Evolutionary conservation across 495 filamentous ascomycete species (phyloP).

Genomic region (Glonium stellatum): DNA sequence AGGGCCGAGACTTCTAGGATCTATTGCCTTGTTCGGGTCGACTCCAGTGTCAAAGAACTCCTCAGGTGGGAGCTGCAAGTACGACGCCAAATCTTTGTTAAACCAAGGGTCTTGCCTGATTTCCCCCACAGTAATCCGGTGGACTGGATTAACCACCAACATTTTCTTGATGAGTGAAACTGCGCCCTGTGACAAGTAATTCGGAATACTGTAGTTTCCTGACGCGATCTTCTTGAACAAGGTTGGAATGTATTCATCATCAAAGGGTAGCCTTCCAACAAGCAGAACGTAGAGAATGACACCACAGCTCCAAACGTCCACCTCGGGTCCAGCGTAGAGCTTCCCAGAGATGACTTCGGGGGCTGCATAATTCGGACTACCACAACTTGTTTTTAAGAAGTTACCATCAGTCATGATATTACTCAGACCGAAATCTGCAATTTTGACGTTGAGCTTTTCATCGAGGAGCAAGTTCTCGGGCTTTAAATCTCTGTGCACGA

Average conservation of each 20-base stretch:
- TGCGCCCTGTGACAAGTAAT: slow-evolving; percentile 82
- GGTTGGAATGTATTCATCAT: slow-evolving; percentile 90
- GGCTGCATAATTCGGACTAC: slow-evolving; percentile 95
- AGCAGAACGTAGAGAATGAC: slow-evolving; percentile 96
- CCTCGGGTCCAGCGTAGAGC: slow-evolving; percentile 93
- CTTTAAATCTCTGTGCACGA: slow-evolving; percentile 95
- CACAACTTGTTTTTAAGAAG: slow-evolving; percentile 96
- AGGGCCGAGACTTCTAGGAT: slow-evolving; percentile 67
- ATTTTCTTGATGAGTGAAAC: slow-evolving; percentile 79
- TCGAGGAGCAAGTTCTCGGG: slow-evolving; percentile 95
- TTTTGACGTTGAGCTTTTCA: slow-evolving; percentile 92
- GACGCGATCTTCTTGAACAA: slow-evolving; percentile 84
- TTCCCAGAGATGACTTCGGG: slow-evolving; percentile 97
- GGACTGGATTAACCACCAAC: slow-evolving; percentile 90
- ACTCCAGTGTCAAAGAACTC: slow-evolving; percentile 91
- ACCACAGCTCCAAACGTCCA: slow-evolving; percentile 98
- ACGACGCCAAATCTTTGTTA: slow-evolving; percentile 70
- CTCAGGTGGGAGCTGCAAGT: slow-evolving; percentile 82
- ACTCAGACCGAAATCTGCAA: slow-evolving; percentile 95
- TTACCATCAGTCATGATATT: slow-evolving; percentile 99
- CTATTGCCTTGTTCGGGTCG: slow-evolving; percentile 82
- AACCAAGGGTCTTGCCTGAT: slow-evolving; percentile 97
- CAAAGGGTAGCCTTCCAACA: slow-evolving; percentile 86
- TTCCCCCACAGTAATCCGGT: slow-evolving; percentile 85
- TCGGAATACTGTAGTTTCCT: slow-evolving; percentile 81